These are phyloP conservation scores for Pistacia vera DNA, from an alignment of 345 rosid genomes.

Conservation along the genomic window DNA sequence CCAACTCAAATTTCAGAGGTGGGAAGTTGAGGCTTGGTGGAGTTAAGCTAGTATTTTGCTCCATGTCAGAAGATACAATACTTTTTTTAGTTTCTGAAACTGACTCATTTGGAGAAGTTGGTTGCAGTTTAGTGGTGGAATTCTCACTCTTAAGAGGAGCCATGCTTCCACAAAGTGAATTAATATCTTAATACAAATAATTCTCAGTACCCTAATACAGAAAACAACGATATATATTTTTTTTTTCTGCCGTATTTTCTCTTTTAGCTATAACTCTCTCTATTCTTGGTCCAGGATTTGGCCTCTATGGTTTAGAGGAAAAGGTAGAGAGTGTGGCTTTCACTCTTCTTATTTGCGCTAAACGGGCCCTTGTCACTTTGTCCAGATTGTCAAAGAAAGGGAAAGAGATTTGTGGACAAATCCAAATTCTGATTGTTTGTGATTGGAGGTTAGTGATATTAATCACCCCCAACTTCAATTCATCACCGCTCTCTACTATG, in stretches of 20 bases:
- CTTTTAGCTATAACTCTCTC: background rate
- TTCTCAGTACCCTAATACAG: background rate
- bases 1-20: constrained; percentile 45
- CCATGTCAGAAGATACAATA: constrained; percentile 34
- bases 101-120: constrained; percentile 37
- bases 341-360: constrained; percentile 23
- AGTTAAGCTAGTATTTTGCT: constrained; percentile 35
- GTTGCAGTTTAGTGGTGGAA: constrained; percentile 30
- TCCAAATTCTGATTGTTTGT: constrained; percentile 6
- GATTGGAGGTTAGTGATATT: constrained; percentile 28
- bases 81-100: constrained; percentile 32
- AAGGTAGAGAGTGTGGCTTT: constrained; percentile 2
- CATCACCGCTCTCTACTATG: constrained; percentile 12
- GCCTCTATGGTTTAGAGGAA: background rate
- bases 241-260: background rate
- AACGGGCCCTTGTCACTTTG: constrained; percentile 14
- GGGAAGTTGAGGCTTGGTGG: constrained; percentile 58
- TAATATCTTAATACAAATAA: constrained; percentile 26
- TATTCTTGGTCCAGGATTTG: background rate
- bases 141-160: constrained; percentile 45
- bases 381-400: constrained; percentile 12
- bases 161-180: constrained; percentile 45
- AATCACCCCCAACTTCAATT: constrained; percentile 13
- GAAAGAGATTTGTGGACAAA: constrained; percentile 16
- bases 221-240: background rate